Conservation (phyloP, 768 basidiomycete species). For the Leccinum incarnatum region DNA sequence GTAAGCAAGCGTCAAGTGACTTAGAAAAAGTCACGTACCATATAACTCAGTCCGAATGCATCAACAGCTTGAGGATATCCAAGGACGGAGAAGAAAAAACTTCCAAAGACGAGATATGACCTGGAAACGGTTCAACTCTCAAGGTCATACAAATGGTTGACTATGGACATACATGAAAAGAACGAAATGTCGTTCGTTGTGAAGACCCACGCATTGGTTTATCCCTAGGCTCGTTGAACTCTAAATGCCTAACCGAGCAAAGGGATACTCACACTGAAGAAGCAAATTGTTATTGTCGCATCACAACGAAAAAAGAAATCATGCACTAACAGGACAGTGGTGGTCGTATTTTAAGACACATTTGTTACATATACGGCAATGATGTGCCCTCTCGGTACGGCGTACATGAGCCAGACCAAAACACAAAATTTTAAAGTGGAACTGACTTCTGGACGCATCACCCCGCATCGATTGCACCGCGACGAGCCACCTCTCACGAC, state of each 20-base stretch:
- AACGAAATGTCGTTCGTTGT: constrained; percentile 95
- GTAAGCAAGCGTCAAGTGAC: background rate
- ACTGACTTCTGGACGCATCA: constrained; percentile 75
- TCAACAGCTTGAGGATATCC: constrained; percentile 63
- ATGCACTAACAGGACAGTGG: constrained; percentile 76
- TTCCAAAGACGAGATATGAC: constrained; percentile 74
- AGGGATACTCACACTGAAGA: constrained; percentile 38
- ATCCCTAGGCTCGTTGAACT: constrained; percentile 58
- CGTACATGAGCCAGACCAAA: constrained; percentile 13
- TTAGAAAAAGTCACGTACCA: constrained; percentile 32
- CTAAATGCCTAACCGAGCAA: background rate
- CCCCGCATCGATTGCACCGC: constrained; percentile 67
- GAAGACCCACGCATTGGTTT: constrained; percentile 94
- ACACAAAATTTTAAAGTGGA: background rate
- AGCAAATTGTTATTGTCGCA: background rate
- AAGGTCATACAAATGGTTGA: background rate
- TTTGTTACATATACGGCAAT: constrained; percentile 87
- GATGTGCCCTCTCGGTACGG: constrained; percentile 74
- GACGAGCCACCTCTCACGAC: constrained; percentile 55
- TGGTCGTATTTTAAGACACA: constrained; percentile 92
- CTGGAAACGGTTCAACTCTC: constrained; percentile 37
- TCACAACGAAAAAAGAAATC: constrained; percentile 2
- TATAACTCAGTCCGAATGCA: constrained; percentile 53
- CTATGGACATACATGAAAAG: constrained; percentile 75
- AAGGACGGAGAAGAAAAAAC: constrained; percentile 55